Evolutionary conservation across 2,329 filamentous ascomycete genomes (phyloP).

Genomic region (Cercospora zeina): DNA sequence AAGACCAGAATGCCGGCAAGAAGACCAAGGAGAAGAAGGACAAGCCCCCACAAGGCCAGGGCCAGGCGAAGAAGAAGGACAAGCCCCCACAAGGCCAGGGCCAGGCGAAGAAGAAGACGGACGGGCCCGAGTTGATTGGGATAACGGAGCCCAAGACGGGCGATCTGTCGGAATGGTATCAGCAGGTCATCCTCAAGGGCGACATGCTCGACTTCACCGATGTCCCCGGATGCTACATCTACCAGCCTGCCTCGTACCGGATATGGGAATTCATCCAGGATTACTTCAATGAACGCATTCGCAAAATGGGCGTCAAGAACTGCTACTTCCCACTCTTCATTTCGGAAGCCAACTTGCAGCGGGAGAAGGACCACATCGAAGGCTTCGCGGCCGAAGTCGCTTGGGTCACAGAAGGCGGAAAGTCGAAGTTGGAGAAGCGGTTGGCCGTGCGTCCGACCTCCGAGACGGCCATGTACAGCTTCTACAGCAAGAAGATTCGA

Average conservation of each 20-base stretch:
- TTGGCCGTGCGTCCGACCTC: slow-evolving; percentile 69
- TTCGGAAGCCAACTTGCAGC: slow-evolving; percentile 79
- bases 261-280: slow-evolving; percentile 68
- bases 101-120: slow-evolving; percentile 48
- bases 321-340: slow-evolving; percentile 97
- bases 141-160: slow-evolving; percentile 83
- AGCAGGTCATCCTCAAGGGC: slow-evolving; percentile 94
- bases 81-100: slow-evolving; percentile 35
- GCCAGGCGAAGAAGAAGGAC: slow-evolving; percentile 32
- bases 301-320: slow-evolving; percentile 89
- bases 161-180: slow-evolving; percentile 94
- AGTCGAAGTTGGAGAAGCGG: slow-evolving; percentile 83
- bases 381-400: slow-evolving; percentile 94
- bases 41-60: slow-evolving; percentile 34
- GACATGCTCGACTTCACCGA: slow-evolving; percentile 98
- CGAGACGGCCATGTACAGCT: slow-evolving; percentile 88
- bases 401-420: slow-evolving; percentile 87
- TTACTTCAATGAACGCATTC: slow-evolving; percentile 68
- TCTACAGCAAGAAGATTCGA: slow-evolving; percentile 96
- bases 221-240: slow-evolving; percentile 95
- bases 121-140: slow-evolving; percentile 70
- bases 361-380: slow-evolving; percentile 94
- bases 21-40: slow-evolving; percentile 36
- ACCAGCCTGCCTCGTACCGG: slow-evolving; percentile 68
- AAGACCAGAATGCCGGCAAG: slow-evolving; percentile 37